These are phyloP conservation scores for Dioscorea zingiberensis DNA, from an alignment of 106 monocot genomes.

Conservation along the genomic window DNA sequence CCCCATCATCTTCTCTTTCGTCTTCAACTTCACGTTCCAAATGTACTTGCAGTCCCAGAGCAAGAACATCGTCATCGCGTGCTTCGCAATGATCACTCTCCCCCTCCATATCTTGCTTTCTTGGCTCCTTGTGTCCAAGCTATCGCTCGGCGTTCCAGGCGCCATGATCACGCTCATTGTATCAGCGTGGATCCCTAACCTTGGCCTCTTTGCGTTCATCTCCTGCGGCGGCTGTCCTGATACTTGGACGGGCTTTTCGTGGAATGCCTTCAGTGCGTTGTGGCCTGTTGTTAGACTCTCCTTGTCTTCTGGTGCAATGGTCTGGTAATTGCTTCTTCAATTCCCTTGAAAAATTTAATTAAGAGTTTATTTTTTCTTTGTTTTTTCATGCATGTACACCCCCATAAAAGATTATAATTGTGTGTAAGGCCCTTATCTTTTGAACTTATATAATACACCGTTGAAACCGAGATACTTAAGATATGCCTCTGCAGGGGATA, in stretches of 20 bases:
- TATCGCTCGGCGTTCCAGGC: slow-evolving; percentile 25
- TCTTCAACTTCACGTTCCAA: slow-evolving; percentile 5
- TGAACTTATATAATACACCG: too few species aligned
- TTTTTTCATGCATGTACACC: too few species aligned
- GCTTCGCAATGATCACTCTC: slow-evolving; percentile 21
- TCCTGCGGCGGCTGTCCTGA: slow-evolving; percentile 43
- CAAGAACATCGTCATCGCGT: slow-evolving; percentile 44
- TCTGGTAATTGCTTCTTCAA: slow-evolving; percentile 39
- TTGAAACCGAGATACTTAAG: too few species aligned
- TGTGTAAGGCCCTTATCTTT: too few species aligned
- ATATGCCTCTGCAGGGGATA: too few species aligned
- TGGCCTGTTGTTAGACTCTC: slow-evolving; percentile 50
- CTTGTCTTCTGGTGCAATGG: slow-evolving; percentile 67
- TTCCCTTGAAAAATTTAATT: too few species aligned
- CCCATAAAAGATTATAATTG: too few species aligned
- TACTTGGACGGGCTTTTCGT: slow-evolving; percentile 55
- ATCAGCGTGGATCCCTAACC: slow-evolving; percentile 35
- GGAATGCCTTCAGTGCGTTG: slow-evolving; percentile 25
- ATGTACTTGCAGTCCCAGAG: slow-evolving; percentile 40
- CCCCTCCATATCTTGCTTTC: slow-evolving; percentile 32
- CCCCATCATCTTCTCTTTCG: slow-evolving; percentile 1
- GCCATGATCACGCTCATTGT: slow-evolving; percentile 41
- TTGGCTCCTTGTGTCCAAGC: slow-evolving; percentile 29
- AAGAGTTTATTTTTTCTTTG: too few species aligned
- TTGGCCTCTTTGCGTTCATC: slow-evolving; percentile 38